Conservation (phyloP, 2,329 filamentous ascomycete species). For the Fusarium sublunatum region DNA sequence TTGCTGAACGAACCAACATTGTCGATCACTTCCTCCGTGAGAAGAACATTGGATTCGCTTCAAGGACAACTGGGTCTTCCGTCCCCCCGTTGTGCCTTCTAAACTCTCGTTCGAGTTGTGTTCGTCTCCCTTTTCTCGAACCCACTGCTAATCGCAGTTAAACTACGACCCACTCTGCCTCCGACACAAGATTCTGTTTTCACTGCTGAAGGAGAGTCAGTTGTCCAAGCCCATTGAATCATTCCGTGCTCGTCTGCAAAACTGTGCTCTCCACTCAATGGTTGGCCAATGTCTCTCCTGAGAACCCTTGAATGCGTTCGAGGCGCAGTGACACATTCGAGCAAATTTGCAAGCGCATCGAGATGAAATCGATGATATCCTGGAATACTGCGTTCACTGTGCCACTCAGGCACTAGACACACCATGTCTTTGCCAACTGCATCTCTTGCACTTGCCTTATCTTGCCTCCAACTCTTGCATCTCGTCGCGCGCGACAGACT, state of each 20-base stretch:
- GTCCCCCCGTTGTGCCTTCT: conserved; percentile 28
- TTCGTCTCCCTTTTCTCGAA: conserved; percentile 25
- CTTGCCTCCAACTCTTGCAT: conserved; percentile 14
- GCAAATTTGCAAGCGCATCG: conserved; percentile 9
- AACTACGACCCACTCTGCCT: conserved; percentile 16
- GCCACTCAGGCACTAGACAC: conserved; percentile 2
- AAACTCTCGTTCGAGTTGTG: conserved; percentile 23
- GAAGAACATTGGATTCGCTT: conserved; percentile 27
- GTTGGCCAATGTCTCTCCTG: conserved; percentile 2
- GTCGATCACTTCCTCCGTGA: conserved; percentile 42
- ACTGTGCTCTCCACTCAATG: conserved; percentile 6
- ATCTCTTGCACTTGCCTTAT: conserved; percentile 15
- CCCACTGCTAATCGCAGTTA: conserved; percentile 21
- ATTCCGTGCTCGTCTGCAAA: conserved; percentile 9
- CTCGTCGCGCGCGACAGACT: conserved; percentile 27
- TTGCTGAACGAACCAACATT: conserved; percentile 9
- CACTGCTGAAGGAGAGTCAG: conserved; percentile 15
- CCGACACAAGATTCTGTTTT: conserved; percentile 8
- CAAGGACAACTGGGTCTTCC: conserved; percentile 32
- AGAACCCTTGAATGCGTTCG: conserved; percentile 16
- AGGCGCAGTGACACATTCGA: conserved; percentile 26
- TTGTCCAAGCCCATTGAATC: conserved; percentile 14
- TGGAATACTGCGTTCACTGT: not conserved
- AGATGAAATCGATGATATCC: conserved; percentile 11
- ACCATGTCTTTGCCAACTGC: conserved; percentile 2